phyloP scores from a whole-genome alignment of 495 filamentous ascomycete species.

The Elasticomyces elasticus region DNA sequence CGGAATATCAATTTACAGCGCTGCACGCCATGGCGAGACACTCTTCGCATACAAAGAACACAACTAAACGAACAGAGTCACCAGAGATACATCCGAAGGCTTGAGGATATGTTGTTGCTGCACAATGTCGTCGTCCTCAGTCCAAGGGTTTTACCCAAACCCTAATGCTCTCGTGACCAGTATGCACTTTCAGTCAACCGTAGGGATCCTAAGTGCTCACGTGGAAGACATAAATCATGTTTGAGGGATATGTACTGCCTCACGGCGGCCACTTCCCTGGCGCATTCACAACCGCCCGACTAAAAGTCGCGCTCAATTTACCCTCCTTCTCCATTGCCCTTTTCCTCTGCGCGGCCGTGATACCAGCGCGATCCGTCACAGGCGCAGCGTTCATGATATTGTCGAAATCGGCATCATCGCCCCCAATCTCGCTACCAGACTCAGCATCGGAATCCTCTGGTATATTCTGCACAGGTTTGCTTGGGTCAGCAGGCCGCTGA shows the following conservation, averaged over 20 bases:
- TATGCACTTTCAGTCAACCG: not conserved
- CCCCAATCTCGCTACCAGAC: slow-evolving; percentile 35
- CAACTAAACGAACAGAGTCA: not conserved
- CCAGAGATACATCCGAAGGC: not conserved
- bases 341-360: slow-evolving; percentile 47
- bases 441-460: slow-evolving; percentile 56
- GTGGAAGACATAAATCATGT: not conserved
- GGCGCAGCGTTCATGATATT: slow-evolving; percentile 84
- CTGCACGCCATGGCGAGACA: too few relatives aligned
- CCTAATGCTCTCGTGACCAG: not conserved
- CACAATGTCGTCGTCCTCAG: not conserved
- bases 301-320: slow-evolving; percentile 48
- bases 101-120: not conserved
- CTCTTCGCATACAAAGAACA: not conserved
- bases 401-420: slow-evolving; percentile 52
- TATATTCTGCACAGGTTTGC: not conserved
- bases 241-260: not conserved
- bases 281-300: slow-evolving; percentile 49
- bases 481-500: slow-evolving; percentile 27
- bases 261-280: slow-evolving; percentile 51
- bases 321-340: slow-evolving; percentile 31
- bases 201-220: not conserved
- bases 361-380: slow-evolving; percentile 71
- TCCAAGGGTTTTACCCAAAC: slow-evolving; percentile 1
- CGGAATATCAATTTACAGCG: too few relatives aligned